A percentile compares a stretch with the other conserved stretches of the same genome.
Conservation (phyloP, 2,329 filamentous ascomycete species). For the Talaromyces amestolkiae region DNA sequence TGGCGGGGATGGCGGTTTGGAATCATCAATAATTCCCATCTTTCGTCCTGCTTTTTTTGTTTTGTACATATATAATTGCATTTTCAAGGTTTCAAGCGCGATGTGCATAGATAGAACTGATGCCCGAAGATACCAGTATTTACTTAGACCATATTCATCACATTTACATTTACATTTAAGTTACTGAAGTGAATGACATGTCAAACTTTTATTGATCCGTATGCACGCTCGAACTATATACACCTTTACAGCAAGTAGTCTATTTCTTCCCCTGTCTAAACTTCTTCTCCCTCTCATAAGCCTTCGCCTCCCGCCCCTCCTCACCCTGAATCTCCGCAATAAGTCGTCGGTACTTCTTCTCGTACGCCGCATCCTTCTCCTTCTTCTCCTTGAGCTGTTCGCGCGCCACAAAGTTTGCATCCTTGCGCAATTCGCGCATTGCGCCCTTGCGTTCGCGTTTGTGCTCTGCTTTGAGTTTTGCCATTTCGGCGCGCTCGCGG, state of each 20-base stretch:
- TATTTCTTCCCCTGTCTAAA: conserved; percentile 64
- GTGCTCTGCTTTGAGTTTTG: conserved; percentile 83
- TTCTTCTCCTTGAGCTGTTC: conserved; percentile 91
- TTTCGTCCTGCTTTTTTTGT: not conserved
- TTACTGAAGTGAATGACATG: not conserved
- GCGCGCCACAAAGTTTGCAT: conserved; percentile 87
- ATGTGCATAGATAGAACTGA: not conserved
- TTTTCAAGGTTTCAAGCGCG: not conserved
- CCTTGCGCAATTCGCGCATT: conserved; percentile 89
- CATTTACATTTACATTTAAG: too few species aligned
- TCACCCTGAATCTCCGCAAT: conserved; percentile 94
- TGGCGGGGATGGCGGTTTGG: conserved; percentile 14
- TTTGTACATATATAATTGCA: not conserved
- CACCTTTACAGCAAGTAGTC: not conserved
- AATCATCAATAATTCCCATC: conserved; percentile 7
- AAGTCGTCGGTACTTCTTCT: conserved; percentile 90
- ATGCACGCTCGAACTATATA: not conserved
- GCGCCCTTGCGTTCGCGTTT: conserved; percentile 95
- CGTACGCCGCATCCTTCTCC: conserved; percentile 87
- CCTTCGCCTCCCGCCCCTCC: conserved; percentile 81
- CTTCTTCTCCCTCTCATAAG: conserved; percentile 82
- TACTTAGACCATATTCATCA: not conserved
- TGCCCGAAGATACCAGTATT: not conserved
- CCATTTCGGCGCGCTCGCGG: conserved; percentile 78
- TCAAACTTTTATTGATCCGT: not conserved